Evolutionary conservation across 2,329 filamentous ascomycete genomes (phyloP), one percentile per base, ranked within the genome.

Genomic region (Sporothrix globosa): DNA sequence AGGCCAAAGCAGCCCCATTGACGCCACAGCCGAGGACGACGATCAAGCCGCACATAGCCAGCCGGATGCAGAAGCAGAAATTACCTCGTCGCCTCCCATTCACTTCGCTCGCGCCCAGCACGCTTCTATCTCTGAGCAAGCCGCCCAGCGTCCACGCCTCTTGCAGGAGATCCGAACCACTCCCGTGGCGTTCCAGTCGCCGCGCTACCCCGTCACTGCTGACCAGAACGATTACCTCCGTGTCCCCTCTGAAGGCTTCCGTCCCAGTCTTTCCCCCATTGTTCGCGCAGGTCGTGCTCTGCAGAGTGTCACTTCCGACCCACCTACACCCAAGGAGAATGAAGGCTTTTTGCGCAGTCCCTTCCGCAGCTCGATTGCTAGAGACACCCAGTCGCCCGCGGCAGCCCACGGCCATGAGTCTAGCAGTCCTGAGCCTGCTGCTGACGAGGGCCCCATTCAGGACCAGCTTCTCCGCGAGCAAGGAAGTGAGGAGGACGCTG

Each of bases 231-330:
- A 74, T 30, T 76, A 74, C 14, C 71, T 79, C 41, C 69, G 75
- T 21, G 69, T 74, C 17, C 75, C 76, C 14, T 76, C 77, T 14
- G 77, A 77, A 52, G 77, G 76, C 1, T 72, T 74, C 17, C 82
- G 84, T 10, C 83, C 84, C 34, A 80, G 79, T 6, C 78, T 89
- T 0, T 88, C 86, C 5, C 86, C 87, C 1, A 88, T 88, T 48
- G 83, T 88, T n/a, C 82, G 86, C 60, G 86, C 83, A 34, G 86
- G 86, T 3, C 81, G 85, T 63, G 85, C 83, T 41, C 77, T 89
- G 17, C 86, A 88, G 74, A 86, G 82, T 71, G 84, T 88, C 50
- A 86, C 87, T 13, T 87, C 86, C 0, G 86, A 88, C 73, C 84
- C 85, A 9, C 85, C 86, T 0, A 88, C 87, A 0, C 86, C 87